phyloP scores from a whole-genome alignment of 2,329 filamentous ascomycete genomes.

The Trichoderma brevicompactum region DNA sequence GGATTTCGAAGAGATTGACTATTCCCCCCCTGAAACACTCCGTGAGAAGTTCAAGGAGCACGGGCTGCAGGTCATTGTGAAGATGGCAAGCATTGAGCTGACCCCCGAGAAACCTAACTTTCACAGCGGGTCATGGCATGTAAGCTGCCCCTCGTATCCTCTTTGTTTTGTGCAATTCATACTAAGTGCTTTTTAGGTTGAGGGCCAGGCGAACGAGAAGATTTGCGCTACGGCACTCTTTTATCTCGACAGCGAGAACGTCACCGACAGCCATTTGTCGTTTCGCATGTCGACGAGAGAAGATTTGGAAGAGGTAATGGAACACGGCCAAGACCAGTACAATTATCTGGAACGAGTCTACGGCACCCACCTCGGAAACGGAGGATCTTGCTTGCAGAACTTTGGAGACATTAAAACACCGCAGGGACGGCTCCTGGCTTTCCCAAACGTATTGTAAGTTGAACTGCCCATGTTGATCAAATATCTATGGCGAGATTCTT shows the following conservation, averaged over 20 bases:
- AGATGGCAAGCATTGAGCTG: conserved; percentile 59
- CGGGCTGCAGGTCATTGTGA: conserved; percentile 65
- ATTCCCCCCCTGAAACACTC: conserved; percentile 25
- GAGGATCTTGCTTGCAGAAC: conserved; percentile 30
- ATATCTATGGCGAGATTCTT: background rate
- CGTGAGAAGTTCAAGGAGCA: conserved; percentile 31
- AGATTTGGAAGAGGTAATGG: background rate
- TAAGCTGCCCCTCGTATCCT: background rate
- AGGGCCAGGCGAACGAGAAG: conserved; percentile 39
- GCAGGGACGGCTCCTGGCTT: conserved; percentile 35
- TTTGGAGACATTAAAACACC: conserved; percentile 35
- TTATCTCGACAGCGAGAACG: conserved; percentile 32
- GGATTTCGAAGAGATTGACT: conserved; percentile 18
- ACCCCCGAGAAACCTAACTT: conserved; percentile 57
- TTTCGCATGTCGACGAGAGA: conserved; percentile 23
- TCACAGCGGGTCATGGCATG: conserved; percentile 51
- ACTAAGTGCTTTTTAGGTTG: conserved; percentile 22
- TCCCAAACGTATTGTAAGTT: conserved; percentile 36
- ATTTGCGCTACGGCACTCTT: conserved; percentile 39
- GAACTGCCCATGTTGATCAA: background rate
- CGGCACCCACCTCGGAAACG: conserved; percentile 26
- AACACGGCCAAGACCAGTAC: conserved; percentile 15
- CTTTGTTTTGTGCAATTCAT: rapidly evolving
- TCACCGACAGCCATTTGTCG: conserved; percentile 25
- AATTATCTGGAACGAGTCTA: conserved; percentile 29